phyloP scores from a whole-genome alignment of 192 early-diverging fungal genomes.

The Dimargaris verticillata region DNA sequence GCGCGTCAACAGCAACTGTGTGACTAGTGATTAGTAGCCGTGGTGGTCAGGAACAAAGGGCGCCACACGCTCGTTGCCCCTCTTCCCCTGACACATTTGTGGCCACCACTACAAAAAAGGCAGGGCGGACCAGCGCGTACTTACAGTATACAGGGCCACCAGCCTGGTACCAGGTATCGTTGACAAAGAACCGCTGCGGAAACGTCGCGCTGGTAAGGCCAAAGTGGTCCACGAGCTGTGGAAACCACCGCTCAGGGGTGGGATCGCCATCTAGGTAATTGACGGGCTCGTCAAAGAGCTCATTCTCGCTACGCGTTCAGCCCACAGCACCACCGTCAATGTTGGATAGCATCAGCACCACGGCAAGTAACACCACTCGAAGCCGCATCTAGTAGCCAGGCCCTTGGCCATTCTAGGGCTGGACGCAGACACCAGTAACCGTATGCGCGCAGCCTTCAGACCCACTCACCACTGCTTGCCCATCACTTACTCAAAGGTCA shows the following conservation, averaged over 20 bases:
- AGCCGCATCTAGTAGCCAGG: no score
- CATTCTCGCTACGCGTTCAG: neutral
- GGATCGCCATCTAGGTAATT: neutral
- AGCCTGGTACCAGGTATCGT: slow-evolving; percentile 17
- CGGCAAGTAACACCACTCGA: neutral
- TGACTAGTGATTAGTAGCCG: neutral
- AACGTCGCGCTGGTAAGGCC: slow-evolving; percentile 20
- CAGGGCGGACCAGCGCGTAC: neutral
- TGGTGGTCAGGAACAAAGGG: neutral
- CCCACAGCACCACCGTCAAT: neutral
- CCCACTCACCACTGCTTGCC: no score
- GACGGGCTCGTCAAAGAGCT: neutral
- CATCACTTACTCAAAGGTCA: no score
- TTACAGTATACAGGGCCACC: slow-evolving; percentile 25
- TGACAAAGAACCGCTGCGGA: slow-evolving; percentile 26
- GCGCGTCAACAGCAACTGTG: neutral
- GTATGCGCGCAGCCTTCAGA: no score
- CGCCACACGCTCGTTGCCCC: no score
- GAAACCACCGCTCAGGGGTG: slow-evolving; percentile 17
- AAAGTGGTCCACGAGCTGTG: slow-evolving; percentile 27
- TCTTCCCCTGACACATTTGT: no score
- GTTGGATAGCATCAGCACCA: neutral
- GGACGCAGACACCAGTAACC: no score
- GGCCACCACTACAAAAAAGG: no score
- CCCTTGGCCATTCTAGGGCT: no score